These are phyloP conservation scores for Lachancea thermotolerans DNA, from an alignment of 805 yeast species.

Conservation along the genomic window DNA sequence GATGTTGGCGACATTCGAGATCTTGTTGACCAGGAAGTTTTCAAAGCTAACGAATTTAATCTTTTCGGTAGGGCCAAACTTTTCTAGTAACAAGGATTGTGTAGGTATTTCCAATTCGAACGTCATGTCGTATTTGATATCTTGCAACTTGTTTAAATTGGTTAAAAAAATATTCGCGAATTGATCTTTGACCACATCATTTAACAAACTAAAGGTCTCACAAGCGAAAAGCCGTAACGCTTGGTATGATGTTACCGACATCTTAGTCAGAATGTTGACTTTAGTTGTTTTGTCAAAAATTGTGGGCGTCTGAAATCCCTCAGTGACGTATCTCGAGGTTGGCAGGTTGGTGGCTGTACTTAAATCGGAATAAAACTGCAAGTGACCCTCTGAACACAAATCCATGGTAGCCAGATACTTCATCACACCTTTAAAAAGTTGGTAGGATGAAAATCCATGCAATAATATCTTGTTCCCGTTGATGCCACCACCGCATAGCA, in stretches of 20 bases:
- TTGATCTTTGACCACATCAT: slow-evolving; percentile 77
- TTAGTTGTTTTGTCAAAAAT: slow-evolving; percentile 70
- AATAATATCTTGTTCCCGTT: slow-evolving; percentile 69
- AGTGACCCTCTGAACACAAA: slow-evolving; percentile 51
- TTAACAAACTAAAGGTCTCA: slow-evolving; percentile 59
- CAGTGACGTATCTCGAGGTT: slow-evolving; percentile 37
- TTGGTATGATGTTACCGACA: slow-evolving; percentile 62
- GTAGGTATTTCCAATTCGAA: slow-evolving; percentile 44
- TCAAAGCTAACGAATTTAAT: slow-evolving; percentile 66
- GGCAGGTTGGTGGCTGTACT: slow-evolving; percentile 18
- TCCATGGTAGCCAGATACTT: slow-evolving; percentile 79
- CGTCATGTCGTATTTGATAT: slow-evolving; percentile 59
- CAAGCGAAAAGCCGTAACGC: slow-evolving; percentile 58
- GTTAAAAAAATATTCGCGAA: slow-evolving; percentile 71
- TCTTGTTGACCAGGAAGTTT: slow-evolving; percentile 53
- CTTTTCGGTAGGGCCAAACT: slow-evolving; percentile 64
- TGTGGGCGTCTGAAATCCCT: slow-evolving; percentile 68
- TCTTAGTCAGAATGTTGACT: slow-evolving; percentile 74
- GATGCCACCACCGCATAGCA: slow-evolving; percentile 76
- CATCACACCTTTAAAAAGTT: slow-evolving; percentile 83
- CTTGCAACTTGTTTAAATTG: slow-evolving; percentile 42
- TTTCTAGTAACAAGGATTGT: slow-evolving; percentile 30
- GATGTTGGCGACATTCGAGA: slow-evolving; percentile 48
- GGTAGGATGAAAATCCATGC: slow-evolving; percentile 89
- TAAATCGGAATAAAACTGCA: slow-evolving; percentile 52